A percentile compares a stretch with the other conserved stretches of the same genome.
Evolutionary conservation across 2,329 filamentous ascomycete genomes (phyloP).

Genomic region (Sclerotinia glacialis): DNA sequence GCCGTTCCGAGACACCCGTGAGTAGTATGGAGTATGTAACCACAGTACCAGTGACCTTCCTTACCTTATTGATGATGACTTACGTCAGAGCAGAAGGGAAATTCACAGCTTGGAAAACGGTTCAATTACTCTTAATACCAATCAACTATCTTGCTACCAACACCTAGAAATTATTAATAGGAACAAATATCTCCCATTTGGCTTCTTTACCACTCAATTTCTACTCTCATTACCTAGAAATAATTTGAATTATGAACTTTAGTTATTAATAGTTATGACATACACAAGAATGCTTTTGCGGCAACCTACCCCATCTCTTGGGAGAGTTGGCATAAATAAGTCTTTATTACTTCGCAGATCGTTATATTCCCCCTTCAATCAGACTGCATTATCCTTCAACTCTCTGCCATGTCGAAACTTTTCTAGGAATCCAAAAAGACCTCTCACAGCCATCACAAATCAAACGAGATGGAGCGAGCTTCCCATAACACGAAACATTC

Average conservation of each 20-base stretch:
- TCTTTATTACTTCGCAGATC: slow-evolving; percentile 20
- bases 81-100: slow-evolving; percentile 3
- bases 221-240: background rate
- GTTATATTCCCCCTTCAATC: background rate
- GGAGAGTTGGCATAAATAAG: slow-evolving; percentile 24
- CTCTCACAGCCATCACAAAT: background rate
- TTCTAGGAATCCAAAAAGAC: slow-evolving; percentile 2
- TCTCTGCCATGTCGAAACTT: slow-evolving; percentile 5
- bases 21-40: no score
- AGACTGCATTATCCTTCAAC: background rate
- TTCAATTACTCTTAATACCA: background rate
- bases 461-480: slow-evolving; percentile 21
- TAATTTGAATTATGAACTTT: slow-evolving; percentile 9
- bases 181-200: background rate
- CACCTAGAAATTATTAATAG: background rate
- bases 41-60: no score
- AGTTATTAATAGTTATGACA: background rate
- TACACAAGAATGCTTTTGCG: slow-evolving; percentile 30
- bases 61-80: no score
- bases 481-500: slow-evolving; percentile 22
- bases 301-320: slow-evolving; percentile 27
- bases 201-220: background rate
- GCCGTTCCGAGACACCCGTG: background rate
- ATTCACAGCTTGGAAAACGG: slow-evolving; percentile 3
- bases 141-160: no score